Base-by-base conservation (phyloP, 176 grass and related monocot genomes). In the Cenchrus fungigraminus region DNA sequence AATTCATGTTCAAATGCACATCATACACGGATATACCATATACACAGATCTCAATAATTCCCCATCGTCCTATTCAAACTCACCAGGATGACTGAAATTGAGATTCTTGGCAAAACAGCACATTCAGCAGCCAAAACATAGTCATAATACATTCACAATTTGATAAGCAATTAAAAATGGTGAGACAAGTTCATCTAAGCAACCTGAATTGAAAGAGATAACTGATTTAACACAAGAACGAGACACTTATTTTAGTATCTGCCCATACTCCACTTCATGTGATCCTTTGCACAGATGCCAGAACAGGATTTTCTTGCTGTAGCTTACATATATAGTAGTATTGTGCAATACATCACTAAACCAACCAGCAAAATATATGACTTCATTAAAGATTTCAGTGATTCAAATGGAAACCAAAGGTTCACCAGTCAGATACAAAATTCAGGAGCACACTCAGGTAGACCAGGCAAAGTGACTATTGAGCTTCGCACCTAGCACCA, bases 361-460 rank as follows among this genome's bases (percentile, higher is more conserved):
- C 69, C 51, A 76, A 71, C 16, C 19, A 71, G 64, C 29, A 12
- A 68, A 70, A 73, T 73, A 22, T 51, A 43, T 28, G 53, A 72
- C 84, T 68, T 68, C 61, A 75, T 51, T 6, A 34, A 76, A 50
- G 50, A 81, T 82, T 74, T 76, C 63, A 77, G 53, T 70, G 53
- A 70, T 69, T 70, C 49, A 62, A 77, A 76, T 47, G 71, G 79
- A 87, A 87, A 87, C 50, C 42, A 82, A 68, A 42, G 63, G 72
- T 82, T 87, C 72, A 13, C 71, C 62, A 62, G 53, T 82, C 79
- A 87, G 61, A 77, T 77, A 75, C 42, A 82, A 77, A 82, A 87
- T 62, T 88, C 28, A 71, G 83, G 54, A 77, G 20, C 44, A 1
- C 79, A 54, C 65, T 63, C 45, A 76, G 71, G 25, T 53, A 73